Conservation (phyloP, 306 rosid species). For the Casuarina equisetifolia region DNA sequence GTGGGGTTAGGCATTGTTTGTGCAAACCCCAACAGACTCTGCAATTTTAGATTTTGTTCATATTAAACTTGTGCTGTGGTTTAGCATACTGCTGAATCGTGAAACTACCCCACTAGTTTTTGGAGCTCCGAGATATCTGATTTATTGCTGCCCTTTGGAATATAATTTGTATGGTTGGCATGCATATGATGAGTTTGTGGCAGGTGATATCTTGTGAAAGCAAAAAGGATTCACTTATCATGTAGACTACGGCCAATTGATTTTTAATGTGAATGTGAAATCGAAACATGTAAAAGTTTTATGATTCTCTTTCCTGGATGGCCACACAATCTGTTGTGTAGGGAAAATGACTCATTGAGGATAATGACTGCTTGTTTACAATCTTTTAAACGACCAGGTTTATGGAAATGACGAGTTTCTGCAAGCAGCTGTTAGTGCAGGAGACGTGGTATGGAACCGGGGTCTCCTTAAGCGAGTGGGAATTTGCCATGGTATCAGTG, state of each 20-base stretch:
- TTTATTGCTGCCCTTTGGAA: not conserved
- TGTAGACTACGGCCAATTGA: not conserved
- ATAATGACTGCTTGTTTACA: not conserved
- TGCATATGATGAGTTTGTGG: not conserved
- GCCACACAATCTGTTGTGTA: not conserved
- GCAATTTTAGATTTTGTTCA: not conserved
- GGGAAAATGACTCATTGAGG: not conserved
- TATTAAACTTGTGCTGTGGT: not conserved
- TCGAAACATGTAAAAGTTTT: not conserved
- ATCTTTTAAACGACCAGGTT: slow-evolving; percentile 40
- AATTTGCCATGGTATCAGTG: slow-evolving; percentile 79
- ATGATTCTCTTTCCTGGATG: not conserved
- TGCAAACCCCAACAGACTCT: not conserved
- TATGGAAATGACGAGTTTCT: slow-evolving; percentile 61
- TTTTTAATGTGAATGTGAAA: not conserved
- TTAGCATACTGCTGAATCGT: not conserved
- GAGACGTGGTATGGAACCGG: slow-evolving; percentile 71
- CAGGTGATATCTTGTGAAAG: not conserved
- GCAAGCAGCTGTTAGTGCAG: slow-evolving; percentile 74
- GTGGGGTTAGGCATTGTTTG: not conserved
- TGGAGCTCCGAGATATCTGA: not conserved
- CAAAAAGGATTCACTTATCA: not conserved
- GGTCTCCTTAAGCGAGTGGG: slow-evolving; percentile 87
- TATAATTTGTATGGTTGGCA: not conserved
- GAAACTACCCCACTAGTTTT: not conserved